These are phyloP conservation scores for Lophiotrema nucula DNA, from an alignment of 495 filamentous ascomycete genomes.

Conservation along the genomic window DNA sequence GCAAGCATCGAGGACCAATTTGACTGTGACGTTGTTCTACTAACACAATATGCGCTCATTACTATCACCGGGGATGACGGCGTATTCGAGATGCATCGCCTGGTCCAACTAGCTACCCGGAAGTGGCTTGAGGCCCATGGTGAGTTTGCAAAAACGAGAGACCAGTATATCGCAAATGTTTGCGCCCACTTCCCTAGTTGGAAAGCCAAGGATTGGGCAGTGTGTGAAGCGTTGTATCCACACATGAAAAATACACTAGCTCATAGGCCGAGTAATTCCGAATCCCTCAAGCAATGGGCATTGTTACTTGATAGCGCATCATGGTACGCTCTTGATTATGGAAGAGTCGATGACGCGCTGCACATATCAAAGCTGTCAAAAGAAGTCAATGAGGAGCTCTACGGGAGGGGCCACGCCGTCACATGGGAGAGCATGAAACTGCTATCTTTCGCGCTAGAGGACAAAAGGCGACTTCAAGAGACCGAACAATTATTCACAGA, in stretches of 20 bases:
- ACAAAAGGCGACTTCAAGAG: no score
- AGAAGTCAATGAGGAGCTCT: conserved; percentile 24
- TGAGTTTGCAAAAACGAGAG: conserved; percentile 9
- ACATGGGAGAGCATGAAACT: conserved; percentile 14
- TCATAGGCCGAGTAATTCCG: not conserved
- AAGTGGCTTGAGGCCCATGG: conserved; percentile 20
- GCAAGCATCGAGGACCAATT: no score
- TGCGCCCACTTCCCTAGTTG: not conserved
- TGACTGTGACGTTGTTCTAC: conserved; percentile 27
- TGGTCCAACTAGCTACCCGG: conserved; percentile 26
- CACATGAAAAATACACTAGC: not conserved
- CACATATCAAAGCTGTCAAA: conserved; percentile 14
- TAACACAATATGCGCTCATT: conserved; percentile 41
- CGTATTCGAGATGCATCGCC: conserved; percentile 19
- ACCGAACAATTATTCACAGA: no score
- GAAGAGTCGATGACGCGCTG: conserved; percentile 3
- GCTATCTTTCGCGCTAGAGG: no score
- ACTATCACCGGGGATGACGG: not conserved
- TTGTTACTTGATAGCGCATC: conserved; percentile 5
- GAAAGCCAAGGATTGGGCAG: conserved; percentile 13
- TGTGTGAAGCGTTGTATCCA: conserved; percentile 14
- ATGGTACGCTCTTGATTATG: conserved; percentile 5
- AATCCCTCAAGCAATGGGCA: conserved; percentile 13
- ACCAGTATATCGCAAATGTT: conserved; percentile 5
- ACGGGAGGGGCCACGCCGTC: conserved; percentile 19